Conservation (phyloP, 257 asterid species). For the Solanum sitiens region DNA sequence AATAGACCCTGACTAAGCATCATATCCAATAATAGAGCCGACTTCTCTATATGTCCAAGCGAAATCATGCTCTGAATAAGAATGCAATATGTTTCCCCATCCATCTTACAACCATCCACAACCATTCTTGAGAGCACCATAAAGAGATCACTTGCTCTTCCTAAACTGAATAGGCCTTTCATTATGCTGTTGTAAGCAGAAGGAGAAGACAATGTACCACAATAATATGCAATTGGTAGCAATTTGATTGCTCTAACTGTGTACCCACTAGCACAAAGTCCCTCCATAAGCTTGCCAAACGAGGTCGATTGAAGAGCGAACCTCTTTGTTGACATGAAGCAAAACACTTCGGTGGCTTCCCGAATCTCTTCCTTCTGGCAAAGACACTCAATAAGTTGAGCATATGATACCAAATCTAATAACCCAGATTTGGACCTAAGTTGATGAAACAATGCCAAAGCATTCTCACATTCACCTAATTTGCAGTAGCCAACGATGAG, state of each 20-base stretch:
- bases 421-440: slow-evolving; percentile 31
- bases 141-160: slow-evolving; percentile 10
- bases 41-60: slow-evolving; percentile 12
- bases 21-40: slow-evolving; percentile 27
- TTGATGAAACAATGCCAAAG: slow-evolving; percentile 32
- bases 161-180: slow-evolving; percentile 30
- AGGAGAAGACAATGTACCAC: slow-evolving; percentile 16
- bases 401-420: slow-evolving; percentile 47
- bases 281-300: slow-evolving; percentile 36
- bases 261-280: slow-evolving; percentile 30
- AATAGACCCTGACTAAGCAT: slow-evolving; percentile 40
- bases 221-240: slow-evolving; percentile 23
- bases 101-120: slow-evolving; percentile 34
- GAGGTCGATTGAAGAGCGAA: slow-evolving; percentile 26
- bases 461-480: slow-evolving; percentile 27
- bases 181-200: slow-evolving; percentile 37
- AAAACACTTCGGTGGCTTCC: slow-evolving; percentile 46
- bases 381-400: slow-evolving; percentile 43
- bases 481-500: slow-evolving; percentile 54
- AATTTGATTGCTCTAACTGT: slow-evolving; percentile 29
- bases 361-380: slow-evolving; percentile 25
- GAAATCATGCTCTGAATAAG: slow-evolving; percentile 32
- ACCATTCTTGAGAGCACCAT: slow-evolving; percentile 49
- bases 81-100: slow-evolving; percentile 39
- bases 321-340: slow-evolving; percentile 45